These are phyloP conservation scores for Fusarium pilosicola DNA, from an alignment of 2,329 filamentous ascomycete genomes.

Conservation along the genomic window DNA sequence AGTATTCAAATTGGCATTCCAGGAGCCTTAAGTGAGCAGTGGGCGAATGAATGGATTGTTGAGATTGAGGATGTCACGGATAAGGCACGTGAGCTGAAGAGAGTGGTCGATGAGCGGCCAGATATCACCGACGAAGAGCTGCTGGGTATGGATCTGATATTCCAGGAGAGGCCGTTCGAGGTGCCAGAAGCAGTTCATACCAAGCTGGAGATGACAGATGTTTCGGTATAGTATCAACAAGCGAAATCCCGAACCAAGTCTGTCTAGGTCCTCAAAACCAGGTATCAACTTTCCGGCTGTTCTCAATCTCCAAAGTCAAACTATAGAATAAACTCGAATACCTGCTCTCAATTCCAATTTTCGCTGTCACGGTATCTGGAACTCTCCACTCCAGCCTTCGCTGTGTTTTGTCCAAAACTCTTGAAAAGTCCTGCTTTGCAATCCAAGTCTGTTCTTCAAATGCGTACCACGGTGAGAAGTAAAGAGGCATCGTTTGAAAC, in stretches of 20 bases:
- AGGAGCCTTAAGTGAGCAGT: conserved; percentile 54
- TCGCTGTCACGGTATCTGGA: conserved; percentile 16
- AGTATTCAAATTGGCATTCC: conserved; percentile 72
- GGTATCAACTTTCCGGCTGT: conserved; percentile 5
- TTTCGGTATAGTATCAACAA: not conserved
- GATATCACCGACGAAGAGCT: conserved; percentile 51
- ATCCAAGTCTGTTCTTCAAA: conserved; percentile 39
- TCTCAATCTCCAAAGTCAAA: conserved; percentile 24
- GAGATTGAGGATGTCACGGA: conserved; percentile 69
- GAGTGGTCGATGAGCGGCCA: conserved; percentile 53
- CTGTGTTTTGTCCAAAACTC: conserved; percentile 29
- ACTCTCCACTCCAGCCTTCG: conserved; percentile 25
- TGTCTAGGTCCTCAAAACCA: conserved; percentile 23
- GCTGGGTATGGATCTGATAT: conserved; percentile 52
- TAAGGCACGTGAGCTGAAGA: conserved; percentile 59
- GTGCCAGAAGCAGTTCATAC: conserved; percentile 51
- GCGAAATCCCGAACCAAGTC: not conserved
- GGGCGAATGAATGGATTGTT: conserved; percentile 62
- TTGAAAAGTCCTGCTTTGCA: conserved; percentile 24
- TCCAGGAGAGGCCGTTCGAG: conserved; percentile 55
- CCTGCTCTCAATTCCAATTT: conserved; percentile 38
- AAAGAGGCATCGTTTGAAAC: conserved; percentile 43
- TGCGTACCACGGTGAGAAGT: conserved; percentile 44
- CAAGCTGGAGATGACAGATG: conserved; percentile 47
- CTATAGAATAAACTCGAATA: conserved; percentile 43